Evolutionary conservation across 345 rosid genomes (phyloP).

Genomic region (Balakata baccata): DNA sequence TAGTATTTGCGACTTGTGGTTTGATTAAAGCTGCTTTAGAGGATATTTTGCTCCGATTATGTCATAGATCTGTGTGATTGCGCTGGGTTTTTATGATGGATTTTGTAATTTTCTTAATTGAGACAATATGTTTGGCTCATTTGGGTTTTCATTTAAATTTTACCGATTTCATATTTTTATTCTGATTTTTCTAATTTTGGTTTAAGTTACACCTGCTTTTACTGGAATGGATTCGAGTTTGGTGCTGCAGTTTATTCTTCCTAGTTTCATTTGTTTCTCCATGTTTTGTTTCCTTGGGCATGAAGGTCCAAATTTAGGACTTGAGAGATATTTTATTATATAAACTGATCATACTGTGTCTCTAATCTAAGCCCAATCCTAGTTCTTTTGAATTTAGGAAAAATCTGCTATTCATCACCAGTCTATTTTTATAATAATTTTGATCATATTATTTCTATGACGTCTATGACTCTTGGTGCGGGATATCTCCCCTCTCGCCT

Average conservation of each 20-base stretch:
- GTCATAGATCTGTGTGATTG: neutral
- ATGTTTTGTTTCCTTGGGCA: neutral
- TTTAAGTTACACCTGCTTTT: neutral
- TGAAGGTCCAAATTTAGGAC: neutral
- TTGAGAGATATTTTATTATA: neutral
- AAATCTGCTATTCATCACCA: neutral
- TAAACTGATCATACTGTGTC: neutral
- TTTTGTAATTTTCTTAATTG: neutral
- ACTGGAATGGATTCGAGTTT: neutral
- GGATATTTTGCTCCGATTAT: neutral
- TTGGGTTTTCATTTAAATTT: neutral
- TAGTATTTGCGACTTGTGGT: neutral
- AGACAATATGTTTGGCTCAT: neutral
- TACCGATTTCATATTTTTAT: neutral
- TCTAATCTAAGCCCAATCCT: neutral
- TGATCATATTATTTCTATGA: neutral
- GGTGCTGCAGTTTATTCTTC: neutral
- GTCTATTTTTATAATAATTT: neutral
- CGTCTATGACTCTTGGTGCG: neutral
- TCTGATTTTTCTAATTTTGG: neutral
- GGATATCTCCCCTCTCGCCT: neutral
- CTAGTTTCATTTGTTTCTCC: slow-evolving; percentile 4
- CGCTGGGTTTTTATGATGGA: neutral
- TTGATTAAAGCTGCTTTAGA: neutral
- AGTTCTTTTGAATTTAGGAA: neutral